Percentiles rank a stretch among this genome's conserved stretches.
Conservation (phyloP, 768 basidiomycete genomes). For the Collybia nuda region DNA sequence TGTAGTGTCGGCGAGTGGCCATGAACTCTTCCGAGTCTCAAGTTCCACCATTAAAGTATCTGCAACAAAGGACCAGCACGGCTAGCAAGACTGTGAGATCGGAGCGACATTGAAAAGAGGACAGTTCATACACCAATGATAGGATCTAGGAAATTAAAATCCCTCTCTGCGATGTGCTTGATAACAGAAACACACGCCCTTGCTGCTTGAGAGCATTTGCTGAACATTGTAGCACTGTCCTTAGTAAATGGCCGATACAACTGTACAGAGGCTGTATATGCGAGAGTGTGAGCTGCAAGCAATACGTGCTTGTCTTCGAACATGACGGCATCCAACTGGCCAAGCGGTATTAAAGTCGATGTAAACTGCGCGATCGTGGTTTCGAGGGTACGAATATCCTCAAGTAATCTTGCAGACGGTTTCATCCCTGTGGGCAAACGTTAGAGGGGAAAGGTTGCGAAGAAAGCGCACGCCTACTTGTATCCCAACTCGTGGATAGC, state of each 20-base stretch:
- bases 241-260: conserved; percentile 62
- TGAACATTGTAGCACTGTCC: conserved; percentile 59
- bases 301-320: conserved; percentile 61
- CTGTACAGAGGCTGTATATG: conserved; percentile 64
- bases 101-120: conserved; percentile 5
- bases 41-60: conserved; percentile 69
- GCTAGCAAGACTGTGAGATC: conserved; percentile 32
- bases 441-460: neutral
- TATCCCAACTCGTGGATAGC: conserved; percentile 59
- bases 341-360: conserved; percentile 60
- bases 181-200: conserved; percentile 58
- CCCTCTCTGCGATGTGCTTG: conserved; percentile 61
- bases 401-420: conserved; percentile 45
- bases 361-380: conserved; percentile 63
- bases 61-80: conserved; percentile 71
- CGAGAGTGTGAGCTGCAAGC: conserved; percentile 62
- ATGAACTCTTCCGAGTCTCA: conserved; percentile 60
- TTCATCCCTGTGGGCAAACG: conserved; percentile 35
- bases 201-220: conserved; percentile 67
- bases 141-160: conserved; percentile 75
- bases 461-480: conserved; percentile 38
- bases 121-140: conserved; percentile 62
- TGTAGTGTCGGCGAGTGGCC: conserved; percentile 53
- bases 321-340: conserved; percentile 56
- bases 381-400: conserved; percentile 63